A percentile compares a stretch with the other conserved stretches of the same genome.
phyloP scores from a whole-genome alignment of 2,329 filamentous ascomycete genomes.

The Grosmannia penicillata region DNA sequence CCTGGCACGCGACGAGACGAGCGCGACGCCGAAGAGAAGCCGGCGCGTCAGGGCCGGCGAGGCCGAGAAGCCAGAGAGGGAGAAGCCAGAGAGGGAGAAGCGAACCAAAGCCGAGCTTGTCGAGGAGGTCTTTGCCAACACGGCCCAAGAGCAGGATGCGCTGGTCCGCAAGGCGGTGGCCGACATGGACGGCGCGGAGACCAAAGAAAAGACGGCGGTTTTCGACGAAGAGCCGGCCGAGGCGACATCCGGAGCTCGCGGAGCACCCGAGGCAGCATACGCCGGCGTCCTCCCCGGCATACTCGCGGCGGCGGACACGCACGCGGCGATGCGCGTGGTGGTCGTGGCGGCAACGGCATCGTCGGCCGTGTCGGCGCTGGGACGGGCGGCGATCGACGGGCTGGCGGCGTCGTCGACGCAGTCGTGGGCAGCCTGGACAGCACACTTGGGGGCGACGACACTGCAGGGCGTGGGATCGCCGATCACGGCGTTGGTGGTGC shows the following conservation, averaged over 20 bases:
- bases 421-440: slow-evolving; percentile 1
- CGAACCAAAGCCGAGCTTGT: no score
- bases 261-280: neutral
- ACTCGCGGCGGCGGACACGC: slow-evolving; percentile 4
- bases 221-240: no score
- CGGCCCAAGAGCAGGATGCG: no score
- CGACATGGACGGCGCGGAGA: neutral
- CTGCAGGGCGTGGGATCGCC: neutral
- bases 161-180: no score
- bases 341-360: slow-evolving; percentile 1
- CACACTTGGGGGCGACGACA: neutral
- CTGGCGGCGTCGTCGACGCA: neutral
- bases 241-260: no score
- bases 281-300: slow-evolving; percentile 3
- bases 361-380: neutral
- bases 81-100: no score
- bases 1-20: no score
- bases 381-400: neutral
- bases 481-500: neutral
- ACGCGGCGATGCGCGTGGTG: neutral
- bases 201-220: no score
- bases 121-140: no score
- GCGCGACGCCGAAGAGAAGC: no score
- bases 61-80: no score
- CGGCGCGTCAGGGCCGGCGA: no score